phyloP scores from a whole-genome alignment of 371 early-diverging fungal species.

The Lichtheimia hyalospora region DNA sequence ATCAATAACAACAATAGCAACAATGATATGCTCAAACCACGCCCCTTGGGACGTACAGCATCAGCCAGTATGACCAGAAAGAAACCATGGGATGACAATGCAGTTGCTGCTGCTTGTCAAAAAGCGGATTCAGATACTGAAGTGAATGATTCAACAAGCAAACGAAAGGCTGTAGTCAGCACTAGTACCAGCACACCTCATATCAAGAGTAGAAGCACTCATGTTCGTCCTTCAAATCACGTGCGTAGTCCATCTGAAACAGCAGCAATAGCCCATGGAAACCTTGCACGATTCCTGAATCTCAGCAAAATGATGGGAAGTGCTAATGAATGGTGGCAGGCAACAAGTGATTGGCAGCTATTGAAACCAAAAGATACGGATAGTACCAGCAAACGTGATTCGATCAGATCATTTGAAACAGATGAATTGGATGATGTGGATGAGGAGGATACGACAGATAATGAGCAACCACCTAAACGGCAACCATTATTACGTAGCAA shows the following conservation, averaged over 20 bases:
- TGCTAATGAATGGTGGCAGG: conserved; percentile 20
- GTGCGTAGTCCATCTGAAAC: background rate
- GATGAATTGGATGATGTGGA: conserved; percentile 10
- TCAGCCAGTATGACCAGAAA: conserved; percentile 14
- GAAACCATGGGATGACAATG: conserved; percentile 10
- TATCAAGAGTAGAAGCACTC: background rate
- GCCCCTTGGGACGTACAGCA: conserved; percentile 17
- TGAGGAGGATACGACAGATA: background rate
- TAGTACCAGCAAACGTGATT: background rate
- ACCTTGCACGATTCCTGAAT: conserved; percentile 18
- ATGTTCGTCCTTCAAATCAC: conserved; percentile 1
- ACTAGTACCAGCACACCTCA: background rate
- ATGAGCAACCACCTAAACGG: background rate
- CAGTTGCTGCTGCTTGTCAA: background rate
- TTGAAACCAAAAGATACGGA: background rate
- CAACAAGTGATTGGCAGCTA: conserved; percentile 7
- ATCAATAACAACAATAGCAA: background rate
- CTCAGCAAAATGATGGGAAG: conserved; percentile 32
- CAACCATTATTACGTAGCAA: conserved; percentile 31
- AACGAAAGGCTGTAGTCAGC: background rate
- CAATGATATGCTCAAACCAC: background rate
- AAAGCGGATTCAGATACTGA: conserved; percentile 28
- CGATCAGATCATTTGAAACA: conserved; percentile 23
- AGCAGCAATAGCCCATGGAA: conserved; percentile 2
- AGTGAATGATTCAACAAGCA: conserved; percentile 1